Evolutionary conservation across 2,329 filamentous ascomycete species (phyloP), one percentile per base, ranked within the genome.

Genomic region (Drechslera avenae): DNA sequence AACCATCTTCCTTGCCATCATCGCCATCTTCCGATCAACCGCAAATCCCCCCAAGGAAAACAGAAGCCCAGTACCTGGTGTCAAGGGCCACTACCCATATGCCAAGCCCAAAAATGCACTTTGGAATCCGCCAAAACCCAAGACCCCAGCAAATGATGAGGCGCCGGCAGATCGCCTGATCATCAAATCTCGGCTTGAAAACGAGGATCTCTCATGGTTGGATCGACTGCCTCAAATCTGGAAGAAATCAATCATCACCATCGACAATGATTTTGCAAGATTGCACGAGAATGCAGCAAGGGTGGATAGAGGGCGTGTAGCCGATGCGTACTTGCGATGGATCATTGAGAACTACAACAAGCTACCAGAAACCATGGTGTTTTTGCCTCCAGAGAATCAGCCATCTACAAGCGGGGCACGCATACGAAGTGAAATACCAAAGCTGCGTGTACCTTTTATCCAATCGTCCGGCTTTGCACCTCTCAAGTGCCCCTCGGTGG

Each of bases 181-280:
- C 21, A 37, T 64, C 32, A 58, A 61, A 45, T 44, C 45, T 2
- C 45, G 39, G 17, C 42, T 61, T 18, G 40, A 51, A 9, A 43
- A 45, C 12, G 59, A 65, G 23, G 59, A 63, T 23, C 45, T 56
- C 0, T 50, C 41, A n/a, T 66, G 59, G 59, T 45, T 57, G 4
- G 39, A 53, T 10, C 28, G 32, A 5, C 17, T 57, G 4, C 46
- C 43, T 16, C 54, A 59, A 1, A 14, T n/a, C 2, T 80, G 72
- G 43, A 68, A 79, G 77, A 64, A 68, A 66, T 50, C 77, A 75
- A 78, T 58, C 68, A 70, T 34, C 63, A 66, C 44, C 57, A 37
- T 64, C 13, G 37, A 54, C 34, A 14, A 34, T 2, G 42, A 44
- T 4, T 64, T 64, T 33, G 44, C 57, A 8, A 37, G 50, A 3